phyloP scores from a whole-genome alignment of 2,329 filamentous ascomycete genomes.

The Colletotrichum chlorophyti region DNA sequence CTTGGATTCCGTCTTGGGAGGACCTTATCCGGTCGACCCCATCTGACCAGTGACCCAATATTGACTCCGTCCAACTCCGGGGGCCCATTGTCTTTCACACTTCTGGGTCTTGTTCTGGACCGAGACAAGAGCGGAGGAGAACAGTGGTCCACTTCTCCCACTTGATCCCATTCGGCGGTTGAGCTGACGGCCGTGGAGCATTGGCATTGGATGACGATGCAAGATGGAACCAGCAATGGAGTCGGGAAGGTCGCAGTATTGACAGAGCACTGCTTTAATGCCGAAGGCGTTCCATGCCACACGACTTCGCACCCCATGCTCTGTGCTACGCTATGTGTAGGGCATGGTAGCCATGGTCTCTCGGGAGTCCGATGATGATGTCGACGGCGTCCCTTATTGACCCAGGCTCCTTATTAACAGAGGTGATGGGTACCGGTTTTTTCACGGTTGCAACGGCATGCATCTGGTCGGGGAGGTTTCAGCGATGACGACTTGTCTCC shows the following conservation, averaged over 20 bases:
- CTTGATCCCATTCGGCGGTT: constrained; percentile 13
- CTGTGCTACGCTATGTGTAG: constrained; percentile 13
- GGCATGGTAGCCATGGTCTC: background rate
- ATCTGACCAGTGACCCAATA: constrained; percentile 2
- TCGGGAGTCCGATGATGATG: background rate
- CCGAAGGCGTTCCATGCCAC: constrained; percentile 17
- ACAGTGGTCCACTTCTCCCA: constrained; percentile 4
- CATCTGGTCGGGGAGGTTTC: constrained; percentile 3
- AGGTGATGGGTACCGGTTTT: constrained; percentile 18
- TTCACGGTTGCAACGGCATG: background rate
- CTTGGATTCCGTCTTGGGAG: no score
- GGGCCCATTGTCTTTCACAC: background rate
- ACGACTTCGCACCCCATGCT: constrained; percentile 22
- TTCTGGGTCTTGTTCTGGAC: constrained; percentile 16
- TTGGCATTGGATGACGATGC: constrained; percentile 19
- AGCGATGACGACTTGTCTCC: constrained; percentile 6
- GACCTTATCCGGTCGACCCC: background rate
- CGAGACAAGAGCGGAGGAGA: constrained; percentile 12
- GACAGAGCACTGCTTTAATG: constrained; percentile 16
- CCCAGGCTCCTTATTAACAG: constrained; percentile 6
- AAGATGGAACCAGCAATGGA: no score
- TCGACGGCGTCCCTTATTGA: constrained; percentile 8
- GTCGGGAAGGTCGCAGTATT: constrained; percentile 10
- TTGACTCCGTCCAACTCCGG: constrained; percentile 19
- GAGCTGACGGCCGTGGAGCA: constrained; percentile 10